Evolutionary conservation across 2,329 filamentous ascomycete genomes (phyloP), one percentile per base, ranked within the genome.

Genomic region (Beauveria brongniartii): DNA sequence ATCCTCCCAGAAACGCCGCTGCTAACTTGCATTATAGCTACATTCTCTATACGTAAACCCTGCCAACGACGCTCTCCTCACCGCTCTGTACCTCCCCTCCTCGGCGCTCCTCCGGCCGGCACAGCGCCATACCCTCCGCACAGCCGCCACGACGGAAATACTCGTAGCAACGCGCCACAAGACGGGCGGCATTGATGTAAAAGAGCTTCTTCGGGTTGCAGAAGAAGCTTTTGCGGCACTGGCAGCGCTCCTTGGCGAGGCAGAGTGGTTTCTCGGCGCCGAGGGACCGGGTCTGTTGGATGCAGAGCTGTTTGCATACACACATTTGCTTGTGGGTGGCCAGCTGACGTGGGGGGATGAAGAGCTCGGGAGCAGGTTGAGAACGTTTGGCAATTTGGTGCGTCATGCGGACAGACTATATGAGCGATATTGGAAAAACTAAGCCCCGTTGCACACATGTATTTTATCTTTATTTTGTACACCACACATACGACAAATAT

Each of bases 261-360:
- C 70, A 1, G 66, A 67, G 3, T 84, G 80, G 79, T 84, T 84
- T 70, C 82, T 82, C 61, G 77, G 70, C 26, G 68, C 63, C 70
- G 72, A 61, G 55, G 72, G 34, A 70, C 91, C 93, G 0, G 85
- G 86, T 0, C 70, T 93, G 26, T 93, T 97, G 67, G 94, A 99
- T 74, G 92, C 93, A 7, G 86, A 85, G 59, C 84, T 97, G 2
- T 97, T 97, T 75, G 87, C 91, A 3, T 99, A 97, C 73, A 92
- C 90, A 0, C 85, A 95, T 72, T 77, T 96, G 55, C 78, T 97
- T 57, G 74, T 96, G 56, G 85, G 89, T 63, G 80, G 85, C 68
- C 63, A 63, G 8, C 64, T 91, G 65, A 77, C 74, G 1, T 92
- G 90, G 89, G 77, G 76, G 62, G 84, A 90, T 61, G 81, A 80